Conservation (phyloP, 352 stramenopile species). For the Globisporangium nunn region DNA sequence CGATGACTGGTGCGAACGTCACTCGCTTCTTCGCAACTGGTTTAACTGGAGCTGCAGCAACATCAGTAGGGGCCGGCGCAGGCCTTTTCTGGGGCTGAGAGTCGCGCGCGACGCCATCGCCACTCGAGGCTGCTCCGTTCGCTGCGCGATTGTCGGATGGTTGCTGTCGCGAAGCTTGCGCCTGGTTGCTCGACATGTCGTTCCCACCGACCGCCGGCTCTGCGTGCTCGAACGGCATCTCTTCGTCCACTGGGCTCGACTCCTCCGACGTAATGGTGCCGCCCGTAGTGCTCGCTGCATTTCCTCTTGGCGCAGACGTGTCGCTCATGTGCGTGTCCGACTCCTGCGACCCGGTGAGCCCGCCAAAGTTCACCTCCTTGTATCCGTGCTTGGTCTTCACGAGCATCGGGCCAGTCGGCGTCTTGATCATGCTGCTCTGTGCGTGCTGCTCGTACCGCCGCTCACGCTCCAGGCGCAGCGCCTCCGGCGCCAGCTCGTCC, state of each 20-base stretch:
- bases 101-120: background rate
- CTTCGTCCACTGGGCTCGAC: background rate
- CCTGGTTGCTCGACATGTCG: background rate
- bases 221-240: slow-evolving; percentile 6
- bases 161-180: background rate
- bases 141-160: background rate
- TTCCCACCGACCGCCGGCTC: background rate
- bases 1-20: slow-evolving; percentile 10
- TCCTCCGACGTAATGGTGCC: background rate
- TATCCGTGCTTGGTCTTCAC: slow-evolving; percentile 52
- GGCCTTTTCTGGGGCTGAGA: background rate
- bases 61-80: background rate
- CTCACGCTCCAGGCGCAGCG: slow-evolving; percentile 38
- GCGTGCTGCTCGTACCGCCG: slow-evolving; percentile 33
- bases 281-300: background rate
- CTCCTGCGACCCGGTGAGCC: slow-evolving; percentile 6
- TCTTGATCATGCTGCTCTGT: slow-evolving; percentile 33
- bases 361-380: slow-evolving; percentile 34
- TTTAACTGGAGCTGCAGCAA: background rate
- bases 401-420: slow-evolving; percentile 19
- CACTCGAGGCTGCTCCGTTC: background rate
- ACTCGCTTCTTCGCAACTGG: slow-evolving; percentile 9
- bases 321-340: slow-evolving; percentile 1
- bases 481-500: slow-evolving; percentile 39
- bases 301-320: background rate